Evolutionary conservation across 2,329 filamentous ascomycete genomes (phyloP), one percentile per base, ranked within the genome.

Genomic region (Purpureocillium lavendulum): DNA sequence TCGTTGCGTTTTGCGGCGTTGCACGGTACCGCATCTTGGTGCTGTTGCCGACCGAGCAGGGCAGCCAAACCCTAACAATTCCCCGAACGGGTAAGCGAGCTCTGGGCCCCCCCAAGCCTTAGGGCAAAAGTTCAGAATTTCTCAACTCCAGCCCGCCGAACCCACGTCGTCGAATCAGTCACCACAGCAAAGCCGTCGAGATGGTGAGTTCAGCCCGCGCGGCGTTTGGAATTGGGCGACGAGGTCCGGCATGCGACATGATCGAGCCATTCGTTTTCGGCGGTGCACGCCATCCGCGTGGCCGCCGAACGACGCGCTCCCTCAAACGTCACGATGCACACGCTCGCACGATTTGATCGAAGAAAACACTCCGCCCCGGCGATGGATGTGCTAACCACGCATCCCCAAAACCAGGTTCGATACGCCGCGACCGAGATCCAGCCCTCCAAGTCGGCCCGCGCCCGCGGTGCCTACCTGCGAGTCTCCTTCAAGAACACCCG

Each of bases 401-500:
- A 10, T 18, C 12, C 38, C 34, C 21, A 9, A 12, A 31, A 43
- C 36, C 62, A 94, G 88, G 87, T 94, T 78, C 87, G 89, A 73
- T 96, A 96, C 88, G 87, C 87, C 72, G 85, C 85, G 67, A 86
- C 82, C 65, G 79, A 88, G 68, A 90, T 94, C 67, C 76, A 84
- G 61, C 73, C 82, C 70, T 78, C 82, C 59, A 96, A 95, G 81
- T 94, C 87, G 75, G 92, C 92, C 71, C 87, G 90, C 77, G 85
- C 90, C 66, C 89, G 92, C 73, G 92, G 94, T 72, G 88, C 89
- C 69, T 98, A 97, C 80, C 86, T 98, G 62, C 88, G 92, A 68
- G 90, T 97, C 60, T 94, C 87, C 60, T 98, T 96, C 87, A 98
- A 98, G 84, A 98, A 98, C 84, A 98, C 92, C 68, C 88, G 92